A percentile compares a stretch with the other conserved stretches of the same genome.
phyloP scores from a whole-genome alignment of 1,139 yeast species.

The Debaryomyces nepalensis region DNA sequence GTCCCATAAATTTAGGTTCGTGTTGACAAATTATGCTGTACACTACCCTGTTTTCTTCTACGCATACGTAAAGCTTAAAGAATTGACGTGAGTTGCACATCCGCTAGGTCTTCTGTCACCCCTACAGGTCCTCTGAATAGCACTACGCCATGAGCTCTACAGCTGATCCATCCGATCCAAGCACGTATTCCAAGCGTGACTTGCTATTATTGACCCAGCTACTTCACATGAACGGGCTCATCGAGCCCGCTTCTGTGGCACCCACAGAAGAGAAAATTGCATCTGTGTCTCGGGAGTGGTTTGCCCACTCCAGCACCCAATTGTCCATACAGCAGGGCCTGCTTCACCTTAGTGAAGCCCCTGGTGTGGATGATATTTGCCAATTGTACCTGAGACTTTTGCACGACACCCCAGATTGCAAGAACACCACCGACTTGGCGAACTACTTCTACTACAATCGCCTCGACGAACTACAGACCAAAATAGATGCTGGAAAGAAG shows the following conservation, averaged over 20 bases:
- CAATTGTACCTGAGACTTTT: conserved; percentile 23
- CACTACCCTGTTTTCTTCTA: too few relatives aligned
- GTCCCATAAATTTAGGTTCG: too few relatives aligned
- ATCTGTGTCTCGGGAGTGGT: conserved; percentile 21
- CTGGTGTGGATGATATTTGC: conserved; percentile 19
- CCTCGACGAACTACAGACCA: conserved; percentile 22
- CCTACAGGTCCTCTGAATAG: neutral
- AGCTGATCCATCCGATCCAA: conserved; percentile 16
- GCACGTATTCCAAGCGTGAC: conserved; percentile 21
- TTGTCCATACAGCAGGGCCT: conserved; percentile 16
- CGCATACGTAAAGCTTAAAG: neutral
- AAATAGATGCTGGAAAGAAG: conserved; percentile 17
- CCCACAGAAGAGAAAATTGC: conserved; percentile 14
- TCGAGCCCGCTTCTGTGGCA: conserved; percentile 18
- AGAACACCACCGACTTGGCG: conserved; percentile 27
- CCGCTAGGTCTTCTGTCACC: neutral
- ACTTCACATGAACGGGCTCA: conserved; percentile 23
- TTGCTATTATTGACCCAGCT: conserved; percentile 25
- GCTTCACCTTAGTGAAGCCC: conserved; percentile 13
- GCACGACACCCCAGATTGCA: conserved; percentile 16
- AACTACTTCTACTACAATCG: conserved; percentile 24
- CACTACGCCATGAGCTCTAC: neutral
- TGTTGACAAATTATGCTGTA: too few relatives aligned
- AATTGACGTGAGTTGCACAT: neutral
- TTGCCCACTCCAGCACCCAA: conserved; percentile 20